A percentile compares a stretch with the other conserved stretches of the same genome.
phyloP scores from a whole-genome alignment of 2,329 filamentous ascomycete species.

The Colletotrichum australisinense region DNA sequence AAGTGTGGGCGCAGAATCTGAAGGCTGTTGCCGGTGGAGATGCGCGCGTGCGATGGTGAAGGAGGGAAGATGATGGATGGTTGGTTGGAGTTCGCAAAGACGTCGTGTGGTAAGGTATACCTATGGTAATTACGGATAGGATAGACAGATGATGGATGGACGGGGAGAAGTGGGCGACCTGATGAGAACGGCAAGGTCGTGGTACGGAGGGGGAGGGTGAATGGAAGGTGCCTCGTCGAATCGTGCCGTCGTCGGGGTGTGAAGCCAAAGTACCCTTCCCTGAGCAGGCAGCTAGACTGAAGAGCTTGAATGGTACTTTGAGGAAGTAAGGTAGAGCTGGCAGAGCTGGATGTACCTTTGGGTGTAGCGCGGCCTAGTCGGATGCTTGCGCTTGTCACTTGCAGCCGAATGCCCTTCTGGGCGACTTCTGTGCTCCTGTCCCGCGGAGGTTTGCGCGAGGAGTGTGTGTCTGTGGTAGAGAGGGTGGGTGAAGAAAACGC shows the following conservation, averaged over 20 bases:
- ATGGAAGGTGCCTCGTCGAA: slow-evolving; percentile 1
- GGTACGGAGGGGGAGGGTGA: slow-evolving; percentile 6
- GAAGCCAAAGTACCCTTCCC: background rate
- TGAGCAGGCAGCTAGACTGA: background rate
- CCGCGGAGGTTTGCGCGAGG: slow-evolving; percentile 24
- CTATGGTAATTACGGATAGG: background rate
- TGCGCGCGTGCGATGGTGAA: slow-evolving; percentile 32
- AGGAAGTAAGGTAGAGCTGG: background rate
- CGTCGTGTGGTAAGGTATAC: slow-evolving; percentile 21
- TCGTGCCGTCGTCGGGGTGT: slow-evolving; percentile 9
- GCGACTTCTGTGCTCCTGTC: slow-evolving; percentile 5
- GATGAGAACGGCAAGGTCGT: slow-evolving; percentile 28
- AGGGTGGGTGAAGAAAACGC: slow-evolving; percentile 8
- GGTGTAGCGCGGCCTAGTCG: slow-evolving; percentile 22
- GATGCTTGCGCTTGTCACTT: slow-evolving; percentile 30
- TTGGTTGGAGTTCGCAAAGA: slow-evolving; percentile 35
- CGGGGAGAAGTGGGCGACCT: slow-evolving; percentile 32
- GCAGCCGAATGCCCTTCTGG: slow-evolving; percentile 17
- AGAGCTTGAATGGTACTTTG: background rate
- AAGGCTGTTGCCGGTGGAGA: slow-evolving; percentile 31
- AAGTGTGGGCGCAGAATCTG: slow-evolving; percentile 8
- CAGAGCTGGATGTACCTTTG: background rate
- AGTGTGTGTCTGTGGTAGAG: slow-evolving; percentile 4
- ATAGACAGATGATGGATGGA: slow-evolving; percentile 29
- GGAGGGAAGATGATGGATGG: slow-evolving; percentile 36